These are phyloP conservation scores for Cyberlindnera galapagoensis DNA, from an alignment of 805 yeast species.

Conservation along the genomic window DNA sequence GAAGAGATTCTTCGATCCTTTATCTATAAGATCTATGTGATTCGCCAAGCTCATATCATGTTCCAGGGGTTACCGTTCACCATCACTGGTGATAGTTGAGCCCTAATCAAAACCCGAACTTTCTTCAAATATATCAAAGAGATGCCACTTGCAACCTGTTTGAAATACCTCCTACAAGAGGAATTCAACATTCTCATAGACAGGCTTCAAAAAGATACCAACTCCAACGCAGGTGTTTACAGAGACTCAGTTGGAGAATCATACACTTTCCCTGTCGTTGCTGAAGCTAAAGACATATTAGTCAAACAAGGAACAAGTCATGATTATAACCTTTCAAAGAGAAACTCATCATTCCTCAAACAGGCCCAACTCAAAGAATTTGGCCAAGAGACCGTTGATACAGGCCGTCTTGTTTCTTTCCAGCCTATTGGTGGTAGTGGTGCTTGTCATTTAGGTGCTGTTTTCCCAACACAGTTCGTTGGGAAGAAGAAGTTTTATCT, in stretches of 20 bases:
- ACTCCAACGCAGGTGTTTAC: background rate
- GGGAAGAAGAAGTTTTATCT: background rate
- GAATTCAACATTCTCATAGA: too few species aligned
- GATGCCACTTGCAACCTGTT: too few species aligned
- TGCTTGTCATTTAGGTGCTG: background rate
- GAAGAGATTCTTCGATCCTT: too few species aligned
- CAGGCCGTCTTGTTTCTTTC: background rate
- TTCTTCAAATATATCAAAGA: too few species aligned
- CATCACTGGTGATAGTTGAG: too few species aligned
- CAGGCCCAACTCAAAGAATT: background rate
- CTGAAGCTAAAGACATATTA: background rate
- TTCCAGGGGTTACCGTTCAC: too few species aligned
- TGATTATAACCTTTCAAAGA: background rate
- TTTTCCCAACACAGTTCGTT: background rate
- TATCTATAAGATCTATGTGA: too few species aligned
- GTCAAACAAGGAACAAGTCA: background rate
- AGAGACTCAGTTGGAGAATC: background rate
- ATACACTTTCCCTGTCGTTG: background rate
- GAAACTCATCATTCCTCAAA: background rate
- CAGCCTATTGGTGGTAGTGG: background rate
- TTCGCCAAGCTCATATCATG: too few species aligned
- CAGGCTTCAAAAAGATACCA: too few species aligned
- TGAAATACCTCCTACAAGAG: too few species aligned
- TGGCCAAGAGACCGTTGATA: slow-evolving; percentile 10
- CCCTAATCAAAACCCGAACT: too few species aligned